Base-by-base conservation (phyloP, 352 stramenopile species). In the Thraustotheca clavata region DNA sequence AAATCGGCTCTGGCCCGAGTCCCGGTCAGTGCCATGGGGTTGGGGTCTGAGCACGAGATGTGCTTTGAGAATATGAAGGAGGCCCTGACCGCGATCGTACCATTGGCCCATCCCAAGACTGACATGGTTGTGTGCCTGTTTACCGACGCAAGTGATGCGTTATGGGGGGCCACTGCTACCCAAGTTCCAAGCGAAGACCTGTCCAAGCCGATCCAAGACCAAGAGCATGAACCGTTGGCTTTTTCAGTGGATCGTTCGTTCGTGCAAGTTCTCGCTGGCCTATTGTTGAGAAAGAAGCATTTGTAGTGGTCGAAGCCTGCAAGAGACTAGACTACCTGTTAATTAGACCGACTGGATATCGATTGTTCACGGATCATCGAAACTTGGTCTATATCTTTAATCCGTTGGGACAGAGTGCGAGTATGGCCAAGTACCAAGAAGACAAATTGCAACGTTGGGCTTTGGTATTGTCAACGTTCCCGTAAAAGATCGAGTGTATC, bases 271-370 rank as follows among this genome's bases (percentile, higher is more conserved):
- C 36, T 2, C 46, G 67, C 0, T 73, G 70, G 70, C 33, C 70
- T 0, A 70, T 62, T 22, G 55, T 72, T 3, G 67, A 75, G 33
- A 75, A 73, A 36, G 49, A 61, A 29, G 69, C 63, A 14, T 73
- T 61, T 26, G 67, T 54, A 1, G 69, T 70, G 9, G 60, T 68
- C 6, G 68, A 69, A 32, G 57, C 62, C 7, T 70, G 62, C 24
- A 70, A 67, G 20, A 26, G 60, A 1, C 34, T 73, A 16, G 49
- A 59, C 29, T 41, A 59, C 20, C 16, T 59, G 6, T 22, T 49
- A 18, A 24, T 59, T 26, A 6, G 39, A 18, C 41, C 27, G 7
- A 36, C 29, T 22, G 59, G 59, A 32, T 60, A 62, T 18, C 2
- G 34, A 16, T 43, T 67, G 4, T 67, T 62, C 14, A 60, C 59